Conservation (phyloP, 352 stramenopile genomes). For the Globisporangium splendens region DNA sequence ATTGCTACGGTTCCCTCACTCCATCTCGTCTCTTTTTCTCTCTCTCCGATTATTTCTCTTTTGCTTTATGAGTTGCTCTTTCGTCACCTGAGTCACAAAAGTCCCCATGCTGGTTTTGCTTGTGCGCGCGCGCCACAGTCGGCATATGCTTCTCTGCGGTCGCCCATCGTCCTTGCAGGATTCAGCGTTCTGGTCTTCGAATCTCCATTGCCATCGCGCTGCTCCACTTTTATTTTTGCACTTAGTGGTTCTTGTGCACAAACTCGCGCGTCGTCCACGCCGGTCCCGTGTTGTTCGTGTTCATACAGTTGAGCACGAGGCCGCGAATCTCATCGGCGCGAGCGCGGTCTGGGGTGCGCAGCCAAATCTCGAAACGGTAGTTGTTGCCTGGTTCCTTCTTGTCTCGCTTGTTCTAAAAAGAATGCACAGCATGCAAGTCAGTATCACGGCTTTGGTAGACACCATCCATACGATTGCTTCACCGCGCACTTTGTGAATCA, state of each 20-base stretch:
- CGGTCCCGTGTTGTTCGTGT: conserved; percentile 43
- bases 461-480: neutral
- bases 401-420: conserved; percentile 77
- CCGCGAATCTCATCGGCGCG: conserved; percentile 74
- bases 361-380: conserved; percentile 86
- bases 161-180: neutral
- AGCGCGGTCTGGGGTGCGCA: conserved; percentile 54
- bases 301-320: conserved; percentile 66
- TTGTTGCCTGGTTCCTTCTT: conserved; percentile 81
- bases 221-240: too few species aligned
- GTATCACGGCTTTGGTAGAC: conserved; percentile 6
- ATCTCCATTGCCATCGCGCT: neutral
- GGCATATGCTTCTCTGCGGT: too few species aligned
- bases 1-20: too few species aligned
- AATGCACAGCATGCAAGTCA: neutral
- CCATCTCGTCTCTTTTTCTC: too few species aligned
- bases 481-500: conserved; percentile 84
- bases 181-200: neutral
- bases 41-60: too few species aligned
- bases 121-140: too few species aligned
- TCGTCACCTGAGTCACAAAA: too few species aligned
- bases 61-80: too few species aligned
- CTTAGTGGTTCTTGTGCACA: conserved; percentile 82
- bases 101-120: too few species aligned
- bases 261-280: conserved; percentile 61